phyloP scores from a whole-genome alignment of 768 basidiomycete species.

The Mycena olivaceomarginata region DNA sequence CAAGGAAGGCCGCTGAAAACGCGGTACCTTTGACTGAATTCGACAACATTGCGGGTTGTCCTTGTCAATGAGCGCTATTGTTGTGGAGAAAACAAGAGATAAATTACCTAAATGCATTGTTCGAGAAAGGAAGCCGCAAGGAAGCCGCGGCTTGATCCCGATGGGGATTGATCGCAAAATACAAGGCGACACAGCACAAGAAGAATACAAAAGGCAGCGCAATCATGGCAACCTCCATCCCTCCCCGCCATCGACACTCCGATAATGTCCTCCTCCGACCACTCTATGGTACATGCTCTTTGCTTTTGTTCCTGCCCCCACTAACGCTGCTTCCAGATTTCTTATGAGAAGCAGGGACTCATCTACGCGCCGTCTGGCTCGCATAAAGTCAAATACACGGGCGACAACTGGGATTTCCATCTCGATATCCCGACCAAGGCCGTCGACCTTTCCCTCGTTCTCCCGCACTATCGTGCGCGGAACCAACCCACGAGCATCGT shows the following conservation, averaged over 20 bases:
- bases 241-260: background rate
- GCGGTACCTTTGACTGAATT: conserved; percentile 25
- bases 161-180: too few relatives aligned
- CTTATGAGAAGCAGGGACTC: conserved; percentile 39
- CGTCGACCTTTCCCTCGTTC: conserved; percentile 79
- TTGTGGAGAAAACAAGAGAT: conserved; percentile 1
- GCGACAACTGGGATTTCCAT: conserved; percentile 80
- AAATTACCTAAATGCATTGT: conserved; percentile 6
- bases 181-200: background rate
- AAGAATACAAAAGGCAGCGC: background rate
- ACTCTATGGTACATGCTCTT: conserved; percentile 56
- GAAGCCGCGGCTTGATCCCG: background rate
- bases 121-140: background rate
- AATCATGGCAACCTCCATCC: background rate
- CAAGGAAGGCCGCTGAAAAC: conserved; percentile 3
- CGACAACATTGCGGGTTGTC: conserved; percentile 10
- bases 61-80: conserved; percentile 15
- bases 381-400: conserved; percentile 79
- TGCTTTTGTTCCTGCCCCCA: conserved; percentile 11
- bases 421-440: conserved; percentile 71
- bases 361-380: conserved; percentile 64
- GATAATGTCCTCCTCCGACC: conserved; percentile 56
- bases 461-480: conserved; percentile 88
- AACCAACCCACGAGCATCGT: conserved; percentile 82
- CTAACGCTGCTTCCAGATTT: conserved; percentile 26